A percentile compares a stretch with the other conserved stretches of the same genome.
Conservation (phyloP, 2,329 filamentous ascomycete species). For the Exophiala mesophila region DNA sequence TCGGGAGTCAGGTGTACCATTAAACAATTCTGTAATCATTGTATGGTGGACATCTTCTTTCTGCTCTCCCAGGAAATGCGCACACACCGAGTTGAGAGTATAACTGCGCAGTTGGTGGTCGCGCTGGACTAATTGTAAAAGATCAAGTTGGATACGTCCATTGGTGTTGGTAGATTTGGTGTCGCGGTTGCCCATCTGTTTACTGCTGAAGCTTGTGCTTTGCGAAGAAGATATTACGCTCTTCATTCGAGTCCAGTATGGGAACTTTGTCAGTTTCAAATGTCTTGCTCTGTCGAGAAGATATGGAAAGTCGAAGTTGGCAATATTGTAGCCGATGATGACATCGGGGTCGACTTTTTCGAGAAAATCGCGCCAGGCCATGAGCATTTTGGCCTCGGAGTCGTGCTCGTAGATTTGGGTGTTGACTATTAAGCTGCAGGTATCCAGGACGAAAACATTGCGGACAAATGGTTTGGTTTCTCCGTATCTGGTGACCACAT, state of each 20-base stretch:
- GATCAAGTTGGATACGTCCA: constrained; percentile 83
- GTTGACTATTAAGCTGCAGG: constrained; percentile 88
- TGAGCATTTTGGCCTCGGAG: constrained; percentile 82
- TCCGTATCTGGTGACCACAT: constrained; percentile 89
- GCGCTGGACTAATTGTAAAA: constrained; percentile 90
- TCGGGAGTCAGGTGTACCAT: constrained; percentile 88
- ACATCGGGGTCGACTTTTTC: constrained; percentile 90
- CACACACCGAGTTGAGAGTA: constrained; percentile 91
- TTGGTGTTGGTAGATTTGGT: constrained; percentile 94
- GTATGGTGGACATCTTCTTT: constrained; percentile 99
- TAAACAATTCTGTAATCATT: constrained; percentile 98
- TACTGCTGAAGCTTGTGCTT: constrained; percentile 86
- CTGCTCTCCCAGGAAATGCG: constrained; percentile 92
- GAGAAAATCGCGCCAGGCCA: constrained; percentile 84
- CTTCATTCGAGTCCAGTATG: constrained; percentile 79
- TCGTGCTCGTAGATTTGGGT: constrained; percentile 84
- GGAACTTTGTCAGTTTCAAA: constrained; percentile 73
- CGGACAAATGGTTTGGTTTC: constrained; percentile 92
- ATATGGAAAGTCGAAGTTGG: constrained; percentile 98
- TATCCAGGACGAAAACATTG: constrained; percentile 93
- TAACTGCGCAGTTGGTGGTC: constrained; percentile 96
- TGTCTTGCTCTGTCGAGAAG: constrained; percentile 81
- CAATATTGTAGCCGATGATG: constrained; percentile 97
- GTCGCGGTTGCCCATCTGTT: constrained; percentile 95
- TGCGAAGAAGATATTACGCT: constrained; percentile 66